Conservation (phyloP, 768 basidiomycete species). For the Coprinopsis strossmayeri region DNA sequence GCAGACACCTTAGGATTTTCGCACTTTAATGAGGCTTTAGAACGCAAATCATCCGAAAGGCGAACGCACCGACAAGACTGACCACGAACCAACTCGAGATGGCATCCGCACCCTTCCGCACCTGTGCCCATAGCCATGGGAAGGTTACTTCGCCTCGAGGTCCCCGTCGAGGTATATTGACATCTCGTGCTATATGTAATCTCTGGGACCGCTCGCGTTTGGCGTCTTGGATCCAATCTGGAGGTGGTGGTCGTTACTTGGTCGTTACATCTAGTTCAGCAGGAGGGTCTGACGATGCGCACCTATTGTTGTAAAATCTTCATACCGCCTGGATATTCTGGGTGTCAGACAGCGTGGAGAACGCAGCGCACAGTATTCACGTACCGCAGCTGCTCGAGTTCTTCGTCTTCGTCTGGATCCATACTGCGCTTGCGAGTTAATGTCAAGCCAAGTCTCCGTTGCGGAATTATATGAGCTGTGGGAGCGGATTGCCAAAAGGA, state of each 20-base stretch:
- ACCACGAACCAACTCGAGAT: conserved; percentile 93
- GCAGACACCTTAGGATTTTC: conserved; percentile 53
- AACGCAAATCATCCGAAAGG: neutral
- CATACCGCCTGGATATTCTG: conserved; percentile 62
- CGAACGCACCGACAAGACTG: conserved; percentile 73
- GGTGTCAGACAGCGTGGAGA: conserved; percentile 9
- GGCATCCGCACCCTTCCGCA: conserved; percentile 53
- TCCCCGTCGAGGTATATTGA: conserved; percentile 35
- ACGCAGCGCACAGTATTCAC: conserved; percentile 9
- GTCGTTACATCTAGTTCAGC: too few species aligned
- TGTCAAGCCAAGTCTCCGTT: too few species aligned
- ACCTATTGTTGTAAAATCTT: conserved; percentile 96
- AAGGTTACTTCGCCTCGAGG: conserved; percentile 45
- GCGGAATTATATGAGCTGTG: neutral
- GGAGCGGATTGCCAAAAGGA: neutral
- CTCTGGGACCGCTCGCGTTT: conserved; percentile 82
- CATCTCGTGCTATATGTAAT: conserved; percentile 48
- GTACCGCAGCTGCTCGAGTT: conserved; percentile 62
- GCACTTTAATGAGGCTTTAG: too few species aligned
- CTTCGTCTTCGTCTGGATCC: conserved; percentile 42
- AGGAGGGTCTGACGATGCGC: conserved; percentile 14
- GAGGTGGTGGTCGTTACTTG: conserved; percentile 4
- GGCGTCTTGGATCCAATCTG: conserved; percentile 98
- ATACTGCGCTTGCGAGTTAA: neutral
- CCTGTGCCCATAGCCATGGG: conserved; percentile 55